Conservation (phyloP, 441 rosid genomes). For the Daphne laureola region DNA sequence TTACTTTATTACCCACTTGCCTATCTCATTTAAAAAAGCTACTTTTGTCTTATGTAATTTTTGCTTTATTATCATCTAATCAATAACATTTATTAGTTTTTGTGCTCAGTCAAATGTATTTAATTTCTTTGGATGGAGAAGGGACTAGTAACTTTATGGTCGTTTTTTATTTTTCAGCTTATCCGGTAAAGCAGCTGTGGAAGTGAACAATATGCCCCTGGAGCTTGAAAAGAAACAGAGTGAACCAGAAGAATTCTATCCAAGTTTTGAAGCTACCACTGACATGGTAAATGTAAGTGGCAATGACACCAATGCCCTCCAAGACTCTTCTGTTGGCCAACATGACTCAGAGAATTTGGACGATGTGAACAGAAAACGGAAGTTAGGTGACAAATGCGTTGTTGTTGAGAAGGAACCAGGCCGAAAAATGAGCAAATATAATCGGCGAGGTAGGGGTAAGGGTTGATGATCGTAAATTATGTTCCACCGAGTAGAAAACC, state of each 20-base stretch:
- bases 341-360: conserved; percentile 29
- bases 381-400: conserved; percentile 23
- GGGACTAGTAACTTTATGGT: too few species aligned
- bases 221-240: neutral
- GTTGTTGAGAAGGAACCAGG: conserved; percentile 34
- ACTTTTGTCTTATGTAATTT: too few species aligned
- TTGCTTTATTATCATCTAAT: too few species aligned
- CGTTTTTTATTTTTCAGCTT: too few species aligned
- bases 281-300: conserved; percentile 32
- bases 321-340: conserved; percentile 44
- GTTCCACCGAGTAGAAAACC: neutral
- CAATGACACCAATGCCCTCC: conserved; percentile 34
- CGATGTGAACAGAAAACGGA: conserved; percentile 25
- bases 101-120: too few species aligned
- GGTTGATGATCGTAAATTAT: conserved; percentile 20
- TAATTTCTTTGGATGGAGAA: too few species aligned
- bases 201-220: too few species aligned
- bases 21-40: too few species aligned
- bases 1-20: too few species aligned
- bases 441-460: conserved; percentile 46
- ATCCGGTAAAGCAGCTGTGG: too few species aligned
- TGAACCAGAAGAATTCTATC: conserved; percentile 15
- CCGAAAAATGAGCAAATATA: conserved; percentile 28
- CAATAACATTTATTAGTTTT: too few species aligned
- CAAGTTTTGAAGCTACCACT: conserved; percentile 30